Evolutionary conservation across 1,139 yeast genomes (phyloP).

Genomic region (Taphrina wiesneri): DNA sequence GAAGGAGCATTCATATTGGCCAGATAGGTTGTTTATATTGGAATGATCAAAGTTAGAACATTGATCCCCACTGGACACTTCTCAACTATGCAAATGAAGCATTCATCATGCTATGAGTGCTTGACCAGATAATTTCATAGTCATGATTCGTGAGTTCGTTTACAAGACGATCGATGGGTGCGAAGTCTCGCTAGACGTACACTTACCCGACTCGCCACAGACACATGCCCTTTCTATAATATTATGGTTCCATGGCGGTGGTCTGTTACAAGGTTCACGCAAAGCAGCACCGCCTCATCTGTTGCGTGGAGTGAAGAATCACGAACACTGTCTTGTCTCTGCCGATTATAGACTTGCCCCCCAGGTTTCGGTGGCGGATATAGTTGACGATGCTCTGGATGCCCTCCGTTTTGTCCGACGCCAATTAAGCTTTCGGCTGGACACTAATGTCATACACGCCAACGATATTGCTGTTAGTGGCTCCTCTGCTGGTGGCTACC

Average conservation of each 20-base stretch:
- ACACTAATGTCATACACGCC: constrained; percentile 45
- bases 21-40: not conserved
- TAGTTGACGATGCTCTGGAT: constrained; percentile 51
- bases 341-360: constrained; percentile 52
- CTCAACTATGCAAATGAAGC: too few species aligned
- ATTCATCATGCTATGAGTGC: too few species aligned
- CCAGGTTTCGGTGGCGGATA: constrained; percentile 53
- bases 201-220: not conserved
- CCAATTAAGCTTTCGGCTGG: not conserved
- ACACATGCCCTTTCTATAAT: not conserved
- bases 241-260: constrained; percentile 22
- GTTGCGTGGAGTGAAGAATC: not conserved
- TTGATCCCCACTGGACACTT: too few species aligned
- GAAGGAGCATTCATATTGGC: not conserved
- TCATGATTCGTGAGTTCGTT: not conserved
- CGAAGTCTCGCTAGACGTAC: constrained; percentile 7
- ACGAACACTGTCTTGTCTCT: constrained; percentile 41
- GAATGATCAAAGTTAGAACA: not conserved
- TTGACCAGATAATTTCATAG: not conserved
- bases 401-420: constrained; percentile 41
- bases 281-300: constrained; percentile 9
- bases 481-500: constrained; percentile 55
- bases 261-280: constrained; percentile 19
- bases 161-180: constrained; percentile 1
- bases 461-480: constrained; percentile 51